Base-by-base conservation (phyloP, 768 basidiomycete genomes). In the Sarcodon aspratus region DNA sequence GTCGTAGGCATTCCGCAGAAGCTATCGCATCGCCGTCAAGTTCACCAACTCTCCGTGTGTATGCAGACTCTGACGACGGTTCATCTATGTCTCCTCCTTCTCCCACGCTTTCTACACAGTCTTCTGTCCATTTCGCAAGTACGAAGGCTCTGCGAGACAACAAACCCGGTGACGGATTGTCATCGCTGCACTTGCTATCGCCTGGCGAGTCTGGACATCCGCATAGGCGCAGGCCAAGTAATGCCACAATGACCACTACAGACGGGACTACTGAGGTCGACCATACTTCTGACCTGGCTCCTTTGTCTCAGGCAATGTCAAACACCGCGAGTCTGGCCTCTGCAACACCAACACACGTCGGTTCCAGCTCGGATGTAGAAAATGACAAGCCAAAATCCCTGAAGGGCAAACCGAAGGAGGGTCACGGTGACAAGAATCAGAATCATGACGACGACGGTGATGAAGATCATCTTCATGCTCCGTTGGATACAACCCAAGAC, bases 71-170 rank as follows among this genome's bases (percentile, higher is more conserved):
- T 0, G 68, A 72, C n/a, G 73, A 74, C 42, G 69, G 65, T 35
- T 27, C 35, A 58, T 38, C 33, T 43, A 65, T 66, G 18, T 72
- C 63, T 0, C 87, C 87, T 0, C 85, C 87, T 0, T 90, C 87
- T 0, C 88, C 87, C 1, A 88, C 87, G 0, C 70, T 86, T 9
- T 86, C 88, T 0, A 75, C 71, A 3, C 72, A 69, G 12, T 84
- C 82, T 3, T 78, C 78, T 0, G 72, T 76, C 0, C 75, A 79
- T 33, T 87, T 82, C 51, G 63, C 59, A 33, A 73, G 76, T 3
- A 67, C 79, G 7, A 65, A 78, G 3, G 71, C 72, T 3, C 60
- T 91, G 44, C 78, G 88, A 35, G 76, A 81, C 38, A 89, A 88
- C 57, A 72, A 74, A 36, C 86, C 84, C 0, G 74, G 82, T 17